Evolutionary conservation across 2,329 filamentous ascomycete species (phyloP), one percentile per base, ranked within the genome.

Genomic region (Macrophomina pseudophaseolina): DNA sequence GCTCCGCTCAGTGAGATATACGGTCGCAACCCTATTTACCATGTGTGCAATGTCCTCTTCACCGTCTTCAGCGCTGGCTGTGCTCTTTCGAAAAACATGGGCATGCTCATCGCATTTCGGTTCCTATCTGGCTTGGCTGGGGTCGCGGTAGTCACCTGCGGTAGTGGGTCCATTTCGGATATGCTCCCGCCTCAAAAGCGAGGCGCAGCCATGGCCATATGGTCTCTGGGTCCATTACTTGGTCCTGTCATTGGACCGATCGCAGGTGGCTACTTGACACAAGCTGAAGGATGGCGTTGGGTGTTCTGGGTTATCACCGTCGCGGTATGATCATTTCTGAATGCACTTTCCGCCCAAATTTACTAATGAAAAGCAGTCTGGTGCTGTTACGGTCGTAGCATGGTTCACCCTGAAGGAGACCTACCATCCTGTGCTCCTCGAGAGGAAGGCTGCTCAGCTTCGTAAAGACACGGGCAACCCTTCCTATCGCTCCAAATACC

Each of bases 371-470:
- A 11, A 16, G 2, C n/a, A 65, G 63, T 23, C 63, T 16, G 52
- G 63, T 42, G 2, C 54, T 40, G 12, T 35, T 14, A 65, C 63
- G 46, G 84, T 84, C 79, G 84, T 84, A 69, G 68, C 85, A 7
- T 74, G 76, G 2, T 84, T 77, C 63, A 76, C 89, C 68, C 82
- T 92, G 66, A 89, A 80, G 1, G 81, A 84, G 69, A 83, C 82
- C 5, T 84, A 81, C 69, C 80, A 76, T 0, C 81, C 82, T 0
- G 70, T 81, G 0, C 76, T 84, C 18, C 71, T 84, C 35, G 79
- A 80, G 67, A 66, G 72, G 8, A 88, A 87, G 14, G 90, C 91
- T 1, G 78, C 79, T 33, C 81, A 80, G 59, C 76, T 91, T 30
- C 85, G 88, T 68, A 85, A 84, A 71, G 80, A 82, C 32, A 85